These are phyloP conservation scores for Gymnopus androsaceus DNA, from an alignment of 1,284 basidiomycete genomes.

Conservation along the genomic window DNA sequence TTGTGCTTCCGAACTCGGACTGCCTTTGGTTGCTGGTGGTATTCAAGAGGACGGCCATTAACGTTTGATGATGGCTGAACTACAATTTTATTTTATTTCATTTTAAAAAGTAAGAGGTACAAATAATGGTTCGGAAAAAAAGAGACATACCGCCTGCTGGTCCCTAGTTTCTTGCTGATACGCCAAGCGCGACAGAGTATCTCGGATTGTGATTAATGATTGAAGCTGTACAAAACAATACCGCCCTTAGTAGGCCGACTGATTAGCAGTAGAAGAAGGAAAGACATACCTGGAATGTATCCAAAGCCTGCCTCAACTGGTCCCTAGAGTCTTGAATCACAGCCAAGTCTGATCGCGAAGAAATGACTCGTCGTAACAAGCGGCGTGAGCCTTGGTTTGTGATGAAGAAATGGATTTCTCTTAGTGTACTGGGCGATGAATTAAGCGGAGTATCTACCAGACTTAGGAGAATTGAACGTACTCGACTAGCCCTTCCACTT, in stretches of 20 bases:
- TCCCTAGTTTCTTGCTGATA: too few species aligned
- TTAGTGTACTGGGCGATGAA: neutral
- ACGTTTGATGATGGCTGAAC: too few species aligned
- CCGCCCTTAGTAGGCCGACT: neutral
- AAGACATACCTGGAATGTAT: neutral
- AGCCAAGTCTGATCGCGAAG: neutral
- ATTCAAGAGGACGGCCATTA: too few species aligned
- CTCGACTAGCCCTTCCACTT: neutral
- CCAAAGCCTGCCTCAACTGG: neutral
- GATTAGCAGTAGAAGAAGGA: neutral
- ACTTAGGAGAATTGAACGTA: neutral
- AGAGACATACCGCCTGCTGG: too few species aligned
- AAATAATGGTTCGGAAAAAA: too few species aligned
- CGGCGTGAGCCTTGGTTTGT: neutral
- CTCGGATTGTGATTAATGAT: neutral
- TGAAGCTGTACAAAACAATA: too few species aligned
- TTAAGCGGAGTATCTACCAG: too few species aligned
- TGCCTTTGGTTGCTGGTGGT: too few species aligned
- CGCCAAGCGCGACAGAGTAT: constrained; percentile 38
- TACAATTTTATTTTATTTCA: too few species aligned
- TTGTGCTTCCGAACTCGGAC: too few species aligned
- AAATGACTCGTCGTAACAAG: neutral
- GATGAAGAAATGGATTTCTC: neutral
- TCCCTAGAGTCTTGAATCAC: neutral
- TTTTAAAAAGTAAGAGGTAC: too few species aligned